Base-by-base conservation (phyloP, 768 basidiomycete species). In the Boletus patriciae region DNA sequence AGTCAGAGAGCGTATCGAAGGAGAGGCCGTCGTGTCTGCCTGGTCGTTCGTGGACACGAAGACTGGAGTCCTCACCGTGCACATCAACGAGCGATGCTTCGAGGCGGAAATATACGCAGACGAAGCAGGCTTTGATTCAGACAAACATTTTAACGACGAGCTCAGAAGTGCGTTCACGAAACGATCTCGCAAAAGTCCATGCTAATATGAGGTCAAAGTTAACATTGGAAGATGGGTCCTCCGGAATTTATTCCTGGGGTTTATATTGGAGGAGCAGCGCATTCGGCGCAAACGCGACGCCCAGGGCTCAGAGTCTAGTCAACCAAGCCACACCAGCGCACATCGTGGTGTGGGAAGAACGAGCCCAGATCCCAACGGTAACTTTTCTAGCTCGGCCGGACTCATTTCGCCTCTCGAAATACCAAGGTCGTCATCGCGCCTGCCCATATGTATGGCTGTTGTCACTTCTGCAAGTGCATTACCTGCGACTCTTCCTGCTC, bases 51-150 rank as follows among this genome's bases (percentile, higher is more conserved):
- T 91, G 27, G 96, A 98, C 71, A 96, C 94, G 6, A 89, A 91
- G 71, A 86, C 88, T 9, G 96, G 96, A 8, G 83, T 92, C 23
- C 77, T 99, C 57, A 87, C 90, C 3, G 83, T 98, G 4, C 92
- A 97, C 72, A 63, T 99, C 44, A 90, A 83, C 45, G 94, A 97
- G 62, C 80, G 84, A 46, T 92, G 87, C 56, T 98, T 98, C 69
- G 95, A 98, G 53, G 90, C 92, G 7, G 97, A 99, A 73, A 85
- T 96, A 3, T 98, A 95, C 68, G 90, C 91, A 13, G 95, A 98
- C 67, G 94, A 98, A 68, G 83, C 89, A 40, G 92, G 91, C 19
- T 86, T 85, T 66, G 76, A 74, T 0, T 72, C 77, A 27, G 83
- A 87, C 52, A 80, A 80, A 6, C 76, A 80, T 10, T 85, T 85